Base-by-base conservation (phyloP, 257 asterid species). In the Jasminum sambac region DNA sequence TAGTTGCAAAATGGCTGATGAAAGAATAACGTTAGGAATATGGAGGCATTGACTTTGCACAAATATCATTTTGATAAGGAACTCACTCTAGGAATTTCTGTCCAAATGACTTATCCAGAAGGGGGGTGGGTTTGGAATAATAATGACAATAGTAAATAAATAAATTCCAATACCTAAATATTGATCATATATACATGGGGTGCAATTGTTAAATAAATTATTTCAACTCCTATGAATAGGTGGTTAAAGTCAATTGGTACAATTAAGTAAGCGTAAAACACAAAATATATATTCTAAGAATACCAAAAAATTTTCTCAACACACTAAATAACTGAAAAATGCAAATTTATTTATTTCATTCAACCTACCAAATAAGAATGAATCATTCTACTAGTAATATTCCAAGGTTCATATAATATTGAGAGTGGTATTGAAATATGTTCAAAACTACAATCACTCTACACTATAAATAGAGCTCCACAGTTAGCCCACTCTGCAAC, bases 341-440 rank as follows among this genome's bases (percentile, higher is more conserved):
- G 16, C 7, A 21, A 52, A 52, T 52, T 52, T 21, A 52, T 52
- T 55, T 55, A 55, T 55, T 55, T 55, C 34, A 55, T 55, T 14
- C 61, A 19, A 55, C 61, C 61, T 55, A 55, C 26, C 61, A 55
- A 19, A 11, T 19, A 52, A 4, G 61, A 52, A 52, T 52, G 61
- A 52, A 2, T 52, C 30, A 21, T 17, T 52, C 13, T 52, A 52
- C 61, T 17, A 19, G 59, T 50, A 19, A 19, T 21, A 52, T 52
- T 19, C 61, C 30, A 1, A 19, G 61, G 26, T 16, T n/a, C 59
- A 50, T 50, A 50, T 50, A 50, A 52, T 52, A 52, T 21, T 52
- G 61, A 52, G 61, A 52, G 30, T 9, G 61, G 61, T 21, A 52
- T 10, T 19, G 30, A 55, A 19, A 19, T 55, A 55, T 55, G 9